Evolutionary conservation across 2,329 filamentous ascomycete species (phyloP).

Genomic region (Diaporthe eres): DNA sequence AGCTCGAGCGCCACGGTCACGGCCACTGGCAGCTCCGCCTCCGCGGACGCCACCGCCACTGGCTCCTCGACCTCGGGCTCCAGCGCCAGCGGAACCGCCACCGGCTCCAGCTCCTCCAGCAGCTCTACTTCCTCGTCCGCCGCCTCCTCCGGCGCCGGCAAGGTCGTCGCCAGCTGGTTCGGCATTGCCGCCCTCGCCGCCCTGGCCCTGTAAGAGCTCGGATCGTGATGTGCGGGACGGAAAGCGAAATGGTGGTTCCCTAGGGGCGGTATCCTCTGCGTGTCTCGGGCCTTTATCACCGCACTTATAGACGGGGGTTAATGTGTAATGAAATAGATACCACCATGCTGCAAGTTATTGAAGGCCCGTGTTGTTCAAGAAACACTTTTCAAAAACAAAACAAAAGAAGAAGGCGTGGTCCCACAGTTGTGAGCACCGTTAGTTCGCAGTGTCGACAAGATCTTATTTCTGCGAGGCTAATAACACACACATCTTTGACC

Average conservation of each 20-base stretch:
- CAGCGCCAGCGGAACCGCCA: slow-evolving; percentile 8
- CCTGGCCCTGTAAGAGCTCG: slow-evolving; percentile 35
- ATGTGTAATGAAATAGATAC: slow-evolving; percentile 39
- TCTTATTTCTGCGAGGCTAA: slow-evolving; percentile 32
- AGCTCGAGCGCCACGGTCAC: slow-evolving; percentile 19
- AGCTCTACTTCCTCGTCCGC: slow-evolving; percentile 21
- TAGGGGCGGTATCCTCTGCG: background rate
- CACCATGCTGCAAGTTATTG: slow-evolving; percentile 23
- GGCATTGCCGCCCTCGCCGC: slow-evolving; percentile 38
- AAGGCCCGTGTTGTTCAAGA: slow-evolving; percentile 19
- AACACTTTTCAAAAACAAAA: slow-evolving; percentile 6
- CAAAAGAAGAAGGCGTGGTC: background rate
- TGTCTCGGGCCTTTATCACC: background rate
- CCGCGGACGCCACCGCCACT: slow-evolving; percentile 9
- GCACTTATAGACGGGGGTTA: slow-evolving; percentile 31
- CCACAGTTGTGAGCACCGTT: slow-evolving; percentile 22
- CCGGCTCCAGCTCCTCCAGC: slow-evolving; percentile 9
- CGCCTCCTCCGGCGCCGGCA: slow-evolving; percentile 37
- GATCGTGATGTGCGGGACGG: background rate
- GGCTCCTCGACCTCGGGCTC: slow-evolving; percentile 8
- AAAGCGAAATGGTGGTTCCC: background rate
- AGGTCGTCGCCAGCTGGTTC: slow-evolving; percentile 40
- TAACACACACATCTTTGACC: slow-evolving; percentile 30
- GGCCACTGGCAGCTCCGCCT: slow-evolving; percentile 18
- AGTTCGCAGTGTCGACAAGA: slow-evolving; percentile 29